Evolutionary conservation across 2,329 filamentous ascomycete species (phyloP), one percentile per base, ranked within the genome.

Genomic region (Zymoseptoria passerinii): DNA sequence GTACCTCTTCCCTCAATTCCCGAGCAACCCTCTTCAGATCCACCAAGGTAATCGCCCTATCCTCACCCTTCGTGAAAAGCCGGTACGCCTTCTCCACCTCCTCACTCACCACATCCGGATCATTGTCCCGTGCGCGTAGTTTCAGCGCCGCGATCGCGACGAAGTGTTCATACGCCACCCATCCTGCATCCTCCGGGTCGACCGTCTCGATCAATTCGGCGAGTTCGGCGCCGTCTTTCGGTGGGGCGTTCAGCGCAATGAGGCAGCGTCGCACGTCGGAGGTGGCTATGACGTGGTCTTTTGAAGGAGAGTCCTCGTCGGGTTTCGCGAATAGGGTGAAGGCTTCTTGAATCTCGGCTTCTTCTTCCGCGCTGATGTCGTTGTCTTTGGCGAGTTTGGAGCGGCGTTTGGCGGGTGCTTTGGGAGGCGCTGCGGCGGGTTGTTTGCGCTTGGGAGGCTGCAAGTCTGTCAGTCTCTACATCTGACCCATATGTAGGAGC

Each of bases 371-470:
- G 13, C 84, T 87, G 70, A 97, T 84, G 73, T 91, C 87, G 80
- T 96, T 86, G 71, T 96, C 90, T 76, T 92, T 92, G 28, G 92
- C 92, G 67, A 96, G 89, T 73, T 91, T 95, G 59, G 92, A 95
- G 69, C 84, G 85, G 62, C 88, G 87, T 57, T 78, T 76, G 71
- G 77, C 73, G 29, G 76, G 68, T 10, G 65, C 54, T 61, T 67
- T 67, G 19, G 61, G 23, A 16, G 67, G 55, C 16, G 63, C 49
- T 18, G 63, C 59, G 20, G 66, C 62, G 23, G 67, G 63, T 55
- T 67, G 64, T 59, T 70, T 71, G 54, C 68, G 68, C 57, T 70
- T 70, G 28, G 68, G 68, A 58, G 68, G 59, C 68, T 69, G 51
- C 16, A 16, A 23, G 4, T 35, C 18, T 48, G 52, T 59, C 28